Conservation (phyloP, 106 monocot species). For the Dendrobium nobile region DNA sequence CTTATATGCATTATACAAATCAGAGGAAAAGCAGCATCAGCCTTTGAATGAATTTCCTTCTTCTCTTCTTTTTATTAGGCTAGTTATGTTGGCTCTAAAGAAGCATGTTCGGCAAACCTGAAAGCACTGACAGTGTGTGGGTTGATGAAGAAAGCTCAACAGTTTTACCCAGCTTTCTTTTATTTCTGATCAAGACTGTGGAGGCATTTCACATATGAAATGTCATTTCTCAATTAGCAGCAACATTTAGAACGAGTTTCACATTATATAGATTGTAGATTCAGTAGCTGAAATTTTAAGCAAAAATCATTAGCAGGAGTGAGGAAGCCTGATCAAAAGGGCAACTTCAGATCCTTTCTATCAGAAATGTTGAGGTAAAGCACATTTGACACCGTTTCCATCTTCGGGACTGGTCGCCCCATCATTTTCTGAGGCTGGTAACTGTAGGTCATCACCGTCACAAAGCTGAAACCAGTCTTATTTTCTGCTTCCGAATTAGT, state of each 20-base stretch:
- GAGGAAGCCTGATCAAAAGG: constrained; percentile 3
- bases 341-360: constrained; percentile 3
- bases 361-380: not conserved
- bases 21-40: constrained; percentile 58
- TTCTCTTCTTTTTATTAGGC: constrained; percentile 39
- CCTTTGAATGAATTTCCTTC: constrained; percentile 52
- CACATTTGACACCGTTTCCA: not conserved
- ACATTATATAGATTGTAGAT: not conserved
- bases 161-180: constrained; percentile 4
- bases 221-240: constrained; percentile 1
- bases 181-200: constrained; percentile 1
- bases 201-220: constrained; percentile 1
- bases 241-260: constrained; percentile 7
- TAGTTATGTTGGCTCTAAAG: constrained; percentile 20
- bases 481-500: constrained; percentile 1
- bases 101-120: constrained; percentile 22
- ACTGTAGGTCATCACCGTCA: not conserved
- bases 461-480: not conserved
- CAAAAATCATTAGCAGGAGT: constrained; percentile 1
- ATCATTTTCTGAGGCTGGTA: not conserved
- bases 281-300: constrained; percentile 1
- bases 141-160: constrained; percentile 6
- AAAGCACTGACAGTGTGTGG: constrained; percentile 1
- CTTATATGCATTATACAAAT: constrained; percentile 76
- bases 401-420: not conserved